Evolutionary conservation across 371 early-diverging fungal species (phyloP).

Genomic region (Dinochytrium kinnereticum): DNA sequence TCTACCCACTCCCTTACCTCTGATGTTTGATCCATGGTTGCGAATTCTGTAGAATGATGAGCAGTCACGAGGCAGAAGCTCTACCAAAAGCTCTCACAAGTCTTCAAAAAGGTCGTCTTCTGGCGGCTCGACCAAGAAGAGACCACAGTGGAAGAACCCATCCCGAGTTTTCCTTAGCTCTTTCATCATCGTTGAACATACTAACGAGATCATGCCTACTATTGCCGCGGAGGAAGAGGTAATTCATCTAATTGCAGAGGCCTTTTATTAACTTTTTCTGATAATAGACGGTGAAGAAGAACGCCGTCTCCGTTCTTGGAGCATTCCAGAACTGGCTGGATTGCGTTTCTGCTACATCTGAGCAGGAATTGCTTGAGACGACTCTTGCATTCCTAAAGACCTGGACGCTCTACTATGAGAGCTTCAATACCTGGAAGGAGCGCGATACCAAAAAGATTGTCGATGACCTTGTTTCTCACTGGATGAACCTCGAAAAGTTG

Average conservation of each 20-base stretch:
- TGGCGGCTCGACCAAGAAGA: background rate
- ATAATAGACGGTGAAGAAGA: slow-evolving; percentile 20
- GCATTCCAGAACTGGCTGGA: slow-evolving; percentile 63
- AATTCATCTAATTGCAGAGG: background rate
- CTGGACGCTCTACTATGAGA: slow-evolving; percentile 63
- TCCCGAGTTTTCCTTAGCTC: slow-evolving; percentile 68
- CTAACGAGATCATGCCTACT: slow-evolving; percentile 62
- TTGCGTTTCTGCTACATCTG: background rate
- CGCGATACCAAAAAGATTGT: slow-evolving; percentile 67
- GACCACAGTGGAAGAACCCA: slow-evolving; percentile 45
- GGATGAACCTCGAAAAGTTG: slow-evolving; percentile 68
- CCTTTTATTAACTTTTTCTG: slow-evolving; percentile 1
- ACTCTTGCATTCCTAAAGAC: slow-evolving; percentile 49
- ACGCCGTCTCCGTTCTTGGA: slow-evolving; percentile 44
- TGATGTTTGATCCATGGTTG: slow-evolving; percentile 1
- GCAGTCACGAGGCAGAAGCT: background rate
- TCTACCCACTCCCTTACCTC: background rate
- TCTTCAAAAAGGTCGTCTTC: background rate
- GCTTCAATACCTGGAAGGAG: slow-evolving; percentile 76
- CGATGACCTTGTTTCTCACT: slow-evolving; percentile 68
- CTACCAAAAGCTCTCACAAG: background rate
- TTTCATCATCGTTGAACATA: slow-evolving; percentile 72
- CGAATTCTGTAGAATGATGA: background rate
- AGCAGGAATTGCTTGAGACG: slow-evolving; percentile 30
- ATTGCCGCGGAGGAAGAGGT: slow-evolving; percentile 63